Evolutionary conservation across 805 yeast species (phyloP).

Genomic region (Saturnispora bothae): DNA sequence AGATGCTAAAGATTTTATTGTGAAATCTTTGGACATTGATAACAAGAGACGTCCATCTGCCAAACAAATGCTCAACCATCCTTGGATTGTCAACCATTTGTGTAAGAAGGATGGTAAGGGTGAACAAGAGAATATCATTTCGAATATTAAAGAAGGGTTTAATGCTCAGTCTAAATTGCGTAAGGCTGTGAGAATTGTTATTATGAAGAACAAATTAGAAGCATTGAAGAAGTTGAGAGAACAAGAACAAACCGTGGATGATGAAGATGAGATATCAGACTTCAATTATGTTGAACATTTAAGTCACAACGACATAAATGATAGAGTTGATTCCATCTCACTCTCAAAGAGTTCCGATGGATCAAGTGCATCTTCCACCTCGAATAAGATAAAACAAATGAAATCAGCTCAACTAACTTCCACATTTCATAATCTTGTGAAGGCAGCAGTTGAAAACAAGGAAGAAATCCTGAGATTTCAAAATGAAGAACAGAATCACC

Average conservation of each 20-base stretch:
- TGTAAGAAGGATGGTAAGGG: conserved; percentile 10
- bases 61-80: conserved; percentile 49
- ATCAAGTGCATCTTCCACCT: not conserved
- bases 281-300: conserved; percentile 27
- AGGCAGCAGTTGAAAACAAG: conserved; percentile 24
- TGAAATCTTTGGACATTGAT: conserved; percentile 56
- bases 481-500: conserved; percentile 16
- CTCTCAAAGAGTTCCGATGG: not conserved
- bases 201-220: conserved; percentile 67
- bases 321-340: conserved; percentile 11
- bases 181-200: conserved; percentile 77
- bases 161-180: conserved; percentile 76
- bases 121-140: conserved; percentile 51
- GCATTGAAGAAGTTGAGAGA: conserved; percentile 55
- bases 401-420: conserved; percentile 22
- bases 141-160: conserved; percentile 69
- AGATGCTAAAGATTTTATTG: conserved; percentile 73
- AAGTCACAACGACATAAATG: conserved; percentile 33
- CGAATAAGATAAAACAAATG: conserved; percentile 1
- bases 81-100: conserved; percentile 57
- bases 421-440: conserved; percentile 25
- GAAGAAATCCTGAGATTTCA: conserved; percentile 23
- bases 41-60: conserved; percentile 66
- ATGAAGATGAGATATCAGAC: conserved; percentile 24
- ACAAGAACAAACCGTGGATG: conserved; percentile 35